Base-by-base conservation (phyloP, 164 flowering plant species). In the Aristolochia californica region DNA sequence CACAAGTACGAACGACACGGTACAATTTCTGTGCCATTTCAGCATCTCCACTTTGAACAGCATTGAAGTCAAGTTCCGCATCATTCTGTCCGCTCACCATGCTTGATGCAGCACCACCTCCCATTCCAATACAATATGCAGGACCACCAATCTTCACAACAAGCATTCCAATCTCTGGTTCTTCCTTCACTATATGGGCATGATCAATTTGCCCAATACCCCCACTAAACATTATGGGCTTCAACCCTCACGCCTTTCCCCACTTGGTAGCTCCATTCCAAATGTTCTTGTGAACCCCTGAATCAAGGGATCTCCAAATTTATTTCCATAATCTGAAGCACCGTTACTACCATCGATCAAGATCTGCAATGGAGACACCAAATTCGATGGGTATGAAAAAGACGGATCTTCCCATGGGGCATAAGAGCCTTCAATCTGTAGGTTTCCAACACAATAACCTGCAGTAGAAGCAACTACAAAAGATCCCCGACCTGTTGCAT, bases 71-170 rank as follows among this genome's bases (percentile, higher is more conserved):
- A 50, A 91, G 82, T 65, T 91, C 96, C 3, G 93, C 95, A 73
- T 84, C 93, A 70, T 88, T 91, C 66, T 88, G 95, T 16, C 96
- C 96, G 72, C 98, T 91, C 51, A 91, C 98, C 98, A 91, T 86
- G 66, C 96, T 91, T 0, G 98, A 91, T 21, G 95, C 98, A 56
- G 96, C 98, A 15, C 95, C 98, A 59, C 98, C 98, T 21, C 95
- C 98, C 96, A 91, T 91, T 61, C 98, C 98, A 55, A 91, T 91
- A 17, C 96, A 85, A 75, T 91, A 91, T 14, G 98, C 98, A 26
- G 96, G 98, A 14, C 98, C 98, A 21, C 98, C 98, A 70, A 88
- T 83, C 77, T 91, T 91, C 12, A 88, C 96, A 61, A 91, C 98
- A 26, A 91, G 60, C 95, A 88, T 86, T 23, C 98, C 98, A 64